These are phyloP conservation scores for Tirmania nivea DNA, from an alignment of 495 filamentous ascomycete genomes.

Conservation along the genomic window DNA sequence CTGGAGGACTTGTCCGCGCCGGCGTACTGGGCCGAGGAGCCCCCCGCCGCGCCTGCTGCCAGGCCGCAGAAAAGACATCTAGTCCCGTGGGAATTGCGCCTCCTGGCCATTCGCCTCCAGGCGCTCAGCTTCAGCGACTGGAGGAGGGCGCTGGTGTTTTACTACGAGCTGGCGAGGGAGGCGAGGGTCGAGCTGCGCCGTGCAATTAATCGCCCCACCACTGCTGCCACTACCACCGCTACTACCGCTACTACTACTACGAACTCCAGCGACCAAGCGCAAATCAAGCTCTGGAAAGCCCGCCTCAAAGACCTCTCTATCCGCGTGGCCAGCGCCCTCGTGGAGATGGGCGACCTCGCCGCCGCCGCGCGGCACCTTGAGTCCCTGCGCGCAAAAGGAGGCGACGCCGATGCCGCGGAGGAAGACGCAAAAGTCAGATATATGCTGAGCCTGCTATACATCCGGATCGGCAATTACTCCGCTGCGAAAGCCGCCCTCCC, in stretches of 20 bases:
- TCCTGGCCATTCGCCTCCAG: conserved; percentile 62
- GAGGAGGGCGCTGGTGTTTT: conserved; percentile 61
- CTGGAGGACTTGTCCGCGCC: conserved; percentile 54
- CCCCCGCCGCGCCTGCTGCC: too few species aligned
- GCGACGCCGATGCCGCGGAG: conserved; percentile 3
- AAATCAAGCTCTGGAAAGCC: conserved; percentile 39
- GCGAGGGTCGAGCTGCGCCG: conserved; percentile 32
- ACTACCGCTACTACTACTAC: too few species aligned
- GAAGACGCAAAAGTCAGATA: conserved; percentile 21
- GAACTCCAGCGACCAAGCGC: conserved; percentile 16
- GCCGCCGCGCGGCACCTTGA: conserved; percentile 49
- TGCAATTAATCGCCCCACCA: too few species aligned
- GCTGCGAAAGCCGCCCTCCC: too few species aligned
- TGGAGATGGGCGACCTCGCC: conserved; percentile 78
- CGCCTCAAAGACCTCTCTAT: conserved; percentile 55
- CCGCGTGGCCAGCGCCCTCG: conserved; percentile 51
- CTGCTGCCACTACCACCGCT: too few species aligned
- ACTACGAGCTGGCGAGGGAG: conserved; percentile 72
- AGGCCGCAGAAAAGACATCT: conserved; percentile 32
- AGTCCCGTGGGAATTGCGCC: conserved; percentile 69
- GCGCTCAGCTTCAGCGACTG: conserved; percentile 65
- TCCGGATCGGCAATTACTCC: conserved; percentile 54
- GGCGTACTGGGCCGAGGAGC: conserved; percentile 38
- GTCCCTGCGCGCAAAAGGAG: too few species aligned
- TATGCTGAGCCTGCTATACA: conserved; percentile 41